phyloP scores from a whole-genome alignment of 352 stramenopile species.

The Phytopythium delawarense region DNA sequence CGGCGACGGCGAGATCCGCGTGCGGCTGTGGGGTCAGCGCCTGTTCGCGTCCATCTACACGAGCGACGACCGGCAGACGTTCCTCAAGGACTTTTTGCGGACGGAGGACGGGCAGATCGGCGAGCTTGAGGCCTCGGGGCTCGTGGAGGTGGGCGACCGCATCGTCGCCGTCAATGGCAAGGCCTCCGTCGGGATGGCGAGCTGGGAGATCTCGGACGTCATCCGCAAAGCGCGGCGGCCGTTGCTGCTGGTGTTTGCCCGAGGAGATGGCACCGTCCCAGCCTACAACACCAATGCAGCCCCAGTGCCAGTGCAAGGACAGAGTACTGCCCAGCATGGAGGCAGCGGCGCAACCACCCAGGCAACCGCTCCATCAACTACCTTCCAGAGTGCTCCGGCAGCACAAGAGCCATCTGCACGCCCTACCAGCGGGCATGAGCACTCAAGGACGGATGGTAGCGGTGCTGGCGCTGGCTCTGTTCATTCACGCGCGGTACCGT shows the following conservation, averaged over 20 bases:
- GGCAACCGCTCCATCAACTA: neutral
- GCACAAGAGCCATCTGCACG: neutral
- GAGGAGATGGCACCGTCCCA: neutral
- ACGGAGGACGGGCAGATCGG: slow-evolving; percentile 40
- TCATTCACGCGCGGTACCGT: neutral
- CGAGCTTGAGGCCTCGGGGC: slow-evolving; percentile 57
- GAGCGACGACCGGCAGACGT: slow-evolving; percentile 36
- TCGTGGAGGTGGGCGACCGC: slow-evolving; percentile 46
- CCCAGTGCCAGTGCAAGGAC: neutral
- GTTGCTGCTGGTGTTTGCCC: slow-evolving; percentile 35
- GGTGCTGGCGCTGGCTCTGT: neutral
- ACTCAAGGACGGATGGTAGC: neutral
- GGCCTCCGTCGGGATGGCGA: slow-evolving; percentile 28
- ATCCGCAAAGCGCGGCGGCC: slow-evolving; percentile 42
- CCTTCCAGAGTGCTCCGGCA: neutral
- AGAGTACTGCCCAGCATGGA: neutral
- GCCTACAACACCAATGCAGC: neutral
- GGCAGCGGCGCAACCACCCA: neutral
- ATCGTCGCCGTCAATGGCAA: slow-evolving; percentile 45
- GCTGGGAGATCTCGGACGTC: slow-evolving; percentile 38
- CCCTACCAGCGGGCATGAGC: neutral
- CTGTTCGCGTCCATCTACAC: slow-evolving; percentile 69
- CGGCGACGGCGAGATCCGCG: slow-evolving; percentile 11
- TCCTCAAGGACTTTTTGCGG: slow-evolving; percentile 45
- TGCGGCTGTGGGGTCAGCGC: slow-evolving; percentile 55